Base-by-base conservation (phyloP, 345 rosid species). In the Salix arbutifolia region DNA sequence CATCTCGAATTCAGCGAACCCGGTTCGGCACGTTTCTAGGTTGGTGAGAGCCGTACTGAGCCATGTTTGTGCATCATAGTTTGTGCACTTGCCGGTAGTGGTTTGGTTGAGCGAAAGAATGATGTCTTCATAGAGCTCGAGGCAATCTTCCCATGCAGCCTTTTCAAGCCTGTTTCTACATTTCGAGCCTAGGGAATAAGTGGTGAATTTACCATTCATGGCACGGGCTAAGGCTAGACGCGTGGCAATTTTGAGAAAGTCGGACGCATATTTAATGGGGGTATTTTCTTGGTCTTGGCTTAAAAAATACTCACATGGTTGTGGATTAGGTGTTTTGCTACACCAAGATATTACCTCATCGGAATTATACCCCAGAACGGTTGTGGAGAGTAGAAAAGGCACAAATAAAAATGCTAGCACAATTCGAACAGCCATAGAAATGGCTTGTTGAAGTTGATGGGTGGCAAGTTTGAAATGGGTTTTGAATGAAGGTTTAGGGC, bases 11-110 rank as follows among this genome's bases (percentile, higher is more conserved):
- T 84, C 87, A 26, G n/a, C 64, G 37, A 83, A 87, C 75, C 89
- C 89, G 0, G 74, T 70, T 38, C 67, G 67, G 76, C 88, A 86
- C 14, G 88, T 84, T 72, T 71, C 78, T 5, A 83, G 62, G 74
- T 83, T 81, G 72, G 88, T 86, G 6, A 85, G 69, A 23, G 88
- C 83, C 3, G 86, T 79, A 73, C 88, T 85, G 46, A 85, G 86
- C 88, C 88, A 86, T 14, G 88, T 83, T 77, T 86, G 88, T 4
- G 83, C 85, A 17, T 87, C 87, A 6, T 33, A 31, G 53, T 75
- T 40, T 61, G 70, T 58, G 76, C 80, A 61, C 53, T 50, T 37
- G 74, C 73, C 40, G 35, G 53, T 52, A n/a, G 71, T 73, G 42
- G 83, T 76, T 17, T 37, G 50, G 82, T 83, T 87, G 65, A 84